Conservation (phyloP, 139 green algal genomes). For the Picochlorum sp. region DNA sequence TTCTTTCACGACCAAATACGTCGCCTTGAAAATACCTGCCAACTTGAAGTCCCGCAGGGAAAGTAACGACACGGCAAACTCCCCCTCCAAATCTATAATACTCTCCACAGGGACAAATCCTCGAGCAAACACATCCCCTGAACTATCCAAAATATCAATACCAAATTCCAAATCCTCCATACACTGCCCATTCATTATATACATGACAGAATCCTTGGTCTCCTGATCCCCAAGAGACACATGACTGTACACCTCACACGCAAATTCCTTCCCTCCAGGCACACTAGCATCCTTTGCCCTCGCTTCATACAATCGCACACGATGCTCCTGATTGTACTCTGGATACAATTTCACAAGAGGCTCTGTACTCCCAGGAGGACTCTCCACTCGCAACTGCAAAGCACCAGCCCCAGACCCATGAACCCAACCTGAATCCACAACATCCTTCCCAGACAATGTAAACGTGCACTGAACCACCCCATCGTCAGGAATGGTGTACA, state of each 20-base stretch:
- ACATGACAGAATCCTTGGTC: conserved; percentile 11
- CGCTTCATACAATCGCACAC: conserved; percentile 36
- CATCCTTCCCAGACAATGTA: not conserved
- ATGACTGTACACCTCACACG: not conserved
- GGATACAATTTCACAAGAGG: conserved; percentile 27
- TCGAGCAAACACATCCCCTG: conserved; percentile 26
- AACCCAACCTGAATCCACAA: conserved; percentile 32
- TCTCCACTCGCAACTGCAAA: conserved; percentile 39
- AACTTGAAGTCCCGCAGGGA: conserved; percentile 10
- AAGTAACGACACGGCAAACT: conserved; percentile 18
- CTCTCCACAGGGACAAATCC: conserved; percentile 19
- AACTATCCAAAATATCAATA: conserved; percentile 4
- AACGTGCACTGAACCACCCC: conserved; percentile 6
- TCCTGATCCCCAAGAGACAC: not conserved
- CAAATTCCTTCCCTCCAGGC: conserved; percentile 34
- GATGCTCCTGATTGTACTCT: conserved; percentile 6
- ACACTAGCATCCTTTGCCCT: conserved; percentile 24
- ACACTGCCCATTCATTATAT: conserved; percentile 35
- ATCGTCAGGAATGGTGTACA: not conserved
- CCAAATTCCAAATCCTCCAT: conserved; percentile 24
- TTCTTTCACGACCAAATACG: conserved; percentile 33
- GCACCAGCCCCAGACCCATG: conserved; percentile 22
- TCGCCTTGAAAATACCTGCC: conserved; percentile 28
- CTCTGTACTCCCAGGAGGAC: conserved; percentile 27
- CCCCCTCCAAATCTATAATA: conserved; percentile 22